Conservation (phyloP, 2,329 filamentous ascomycete genomes). For the Penicillium palitans region DNA sequence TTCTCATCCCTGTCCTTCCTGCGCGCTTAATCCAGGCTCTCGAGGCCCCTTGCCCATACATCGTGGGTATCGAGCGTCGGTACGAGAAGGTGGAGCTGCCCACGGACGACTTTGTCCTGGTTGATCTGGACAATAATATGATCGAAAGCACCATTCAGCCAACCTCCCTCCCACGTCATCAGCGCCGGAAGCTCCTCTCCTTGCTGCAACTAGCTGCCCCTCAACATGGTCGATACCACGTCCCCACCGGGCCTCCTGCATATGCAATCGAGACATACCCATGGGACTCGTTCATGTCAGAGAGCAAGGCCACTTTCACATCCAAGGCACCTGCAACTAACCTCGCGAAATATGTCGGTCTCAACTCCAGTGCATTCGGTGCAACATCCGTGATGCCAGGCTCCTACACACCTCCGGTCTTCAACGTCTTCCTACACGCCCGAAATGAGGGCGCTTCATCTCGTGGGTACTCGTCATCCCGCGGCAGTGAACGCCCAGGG, state of each 20-base stretch:
- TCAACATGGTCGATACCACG: conserved; percentile 82
- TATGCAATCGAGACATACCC: conserved; percentile 94
- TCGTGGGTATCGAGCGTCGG: conserved; percentile 89
- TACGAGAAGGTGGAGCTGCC: conserved; percentile 69
- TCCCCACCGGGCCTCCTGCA: conserved; percentile 81
- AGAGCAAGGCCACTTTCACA: conserved; percentile 78
- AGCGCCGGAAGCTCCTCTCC: conserved; percentile 83
- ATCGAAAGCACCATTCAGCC: conserved; percentile 82
- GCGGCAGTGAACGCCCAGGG: conserved; percentile 66
- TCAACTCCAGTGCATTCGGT: conserved; percentile 87
- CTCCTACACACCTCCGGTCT: conserved; percentile 65
- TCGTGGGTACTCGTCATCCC: conserved; percentile 44
- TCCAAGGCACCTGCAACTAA: conserved; percentile 68
- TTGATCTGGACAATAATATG: conserved; percentile 87
- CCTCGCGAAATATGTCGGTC: conserved; percentile 79
- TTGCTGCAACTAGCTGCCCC: conserved; percentile 87
- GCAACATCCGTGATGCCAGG: conserved; percentile 57
- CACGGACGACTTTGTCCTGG: conserved; percentile 91
- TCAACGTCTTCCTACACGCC: conserved; percentile 86
- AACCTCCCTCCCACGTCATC: conserved; percentile 78
- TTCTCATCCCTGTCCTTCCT: conserved; percentile 89
- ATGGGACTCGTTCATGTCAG: conserved; percentile 83
- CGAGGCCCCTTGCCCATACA: conserved; percentile 94
- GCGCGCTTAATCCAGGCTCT: conserved; percentile 84
- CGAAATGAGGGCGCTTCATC: conserved; percentile 60